Conservation (phyloP, 306 rosid genomes). For the Sicyos edulis region DNA sequence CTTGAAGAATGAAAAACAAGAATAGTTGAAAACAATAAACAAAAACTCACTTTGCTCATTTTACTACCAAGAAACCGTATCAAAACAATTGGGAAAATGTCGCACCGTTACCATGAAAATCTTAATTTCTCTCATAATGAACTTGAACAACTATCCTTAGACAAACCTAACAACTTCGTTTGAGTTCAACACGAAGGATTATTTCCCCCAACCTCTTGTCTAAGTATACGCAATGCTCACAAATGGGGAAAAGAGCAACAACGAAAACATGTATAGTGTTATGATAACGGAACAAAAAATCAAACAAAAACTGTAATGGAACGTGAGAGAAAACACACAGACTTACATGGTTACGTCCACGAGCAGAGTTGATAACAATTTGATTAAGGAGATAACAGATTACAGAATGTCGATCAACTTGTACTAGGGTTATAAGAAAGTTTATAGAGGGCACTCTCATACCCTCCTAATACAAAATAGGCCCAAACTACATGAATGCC, state of each 20-base stretch:
- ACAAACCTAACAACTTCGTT: neutral
- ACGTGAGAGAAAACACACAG: too few species aligned
- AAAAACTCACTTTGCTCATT: neutral
- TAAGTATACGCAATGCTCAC: slow-evolving; percentile 1
- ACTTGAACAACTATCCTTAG: neutral
- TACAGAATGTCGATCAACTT: too few species aligned
- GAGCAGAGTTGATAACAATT: too few species aligned
- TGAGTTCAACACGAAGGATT: neutral
- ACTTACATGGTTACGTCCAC: too few species aligned
- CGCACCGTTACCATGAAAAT: neutral
- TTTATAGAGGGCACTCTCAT: too few species aligned
- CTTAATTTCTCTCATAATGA: neutral
- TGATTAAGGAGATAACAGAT: too few species aligned
- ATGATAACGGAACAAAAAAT: too few species aligned
- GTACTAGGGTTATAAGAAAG: too few species aligned
- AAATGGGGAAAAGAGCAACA: neutral
- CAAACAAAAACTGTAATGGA: too few species aligned
- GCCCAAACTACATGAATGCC: too few species aligned
- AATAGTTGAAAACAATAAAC: neutral
- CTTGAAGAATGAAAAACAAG: neutral
- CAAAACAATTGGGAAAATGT: neutral
- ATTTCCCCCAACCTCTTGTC: neutral
- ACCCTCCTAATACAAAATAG: too few species aligned
- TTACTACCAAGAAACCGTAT: neutral
- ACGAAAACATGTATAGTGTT: neutral